A percentile compares a stretch with the other conserved stretches of the same genome.
Evolutionary conservation across 768 basidiomycete species (phyloP).

Genomic region (Mycena chlorophos): DNA sequence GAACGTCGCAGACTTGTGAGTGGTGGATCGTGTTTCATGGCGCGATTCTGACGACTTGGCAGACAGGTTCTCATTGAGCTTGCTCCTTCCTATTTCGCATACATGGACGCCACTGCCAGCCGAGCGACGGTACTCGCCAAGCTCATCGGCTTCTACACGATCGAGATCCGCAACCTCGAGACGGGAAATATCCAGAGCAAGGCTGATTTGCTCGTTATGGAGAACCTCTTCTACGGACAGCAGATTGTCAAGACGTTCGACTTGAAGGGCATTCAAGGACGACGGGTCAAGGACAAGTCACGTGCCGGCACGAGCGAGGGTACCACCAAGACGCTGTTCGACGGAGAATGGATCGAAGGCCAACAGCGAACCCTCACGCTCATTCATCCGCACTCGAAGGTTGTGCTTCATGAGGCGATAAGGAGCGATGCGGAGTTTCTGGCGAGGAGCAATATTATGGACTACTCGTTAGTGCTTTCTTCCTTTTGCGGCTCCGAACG

Average conservation of each 20-base stretch:
- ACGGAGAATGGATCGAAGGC: slow-evolving; percentile 87
- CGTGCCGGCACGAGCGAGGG: slow-evolving; percentile 32
- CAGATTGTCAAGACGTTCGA: slow-evolving; percentile 73
- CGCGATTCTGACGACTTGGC: background rate
- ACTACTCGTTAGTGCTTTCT: slow-evolving; percentile 64
- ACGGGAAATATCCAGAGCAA: slow-evolving; percentile 63
- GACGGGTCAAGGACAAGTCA: slow-evolving; percentile 70
- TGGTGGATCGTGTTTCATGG: slow-evolving; percentile 1
- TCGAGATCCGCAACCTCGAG: slow-evolving; percentile 74
- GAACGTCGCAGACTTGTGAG: slow-evolving; percentile 84
- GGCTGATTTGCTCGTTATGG: slow-evolving; percentile 81
- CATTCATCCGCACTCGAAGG: slow-evolving; percentile 71
- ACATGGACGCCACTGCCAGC: slow-evolving; percentile 69
- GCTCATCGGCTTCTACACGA: slow-evolving; percentile 78
- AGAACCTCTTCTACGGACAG: slow-evolving; percentile 76
- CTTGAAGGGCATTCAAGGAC: slow-evolving; percentile 79
- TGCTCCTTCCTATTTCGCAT: slow-evolving; percentile 76
- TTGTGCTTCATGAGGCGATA: slow-evolving; percentile 69
- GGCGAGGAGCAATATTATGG: slow-evolving; percentile 78
- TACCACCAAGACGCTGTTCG: slow-evolving; percentile 65
- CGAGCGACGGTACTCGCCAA: slow-evolving; percentile 74
- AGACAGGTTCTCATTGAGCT: slow-evolving; percentile 80
- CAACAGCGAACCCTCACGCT: slow-evolving; percentile 67
- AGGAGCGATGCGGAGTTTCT: slow-evolving; percentile 73
- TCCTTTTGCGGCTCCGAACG: background rate